Percentiles rank a stretch among this genome's conserved stretches.
Evolutionary conservation across 768 basidiomycete genomes (phyloP).

Genomic region (Mycena pura): DNA sequence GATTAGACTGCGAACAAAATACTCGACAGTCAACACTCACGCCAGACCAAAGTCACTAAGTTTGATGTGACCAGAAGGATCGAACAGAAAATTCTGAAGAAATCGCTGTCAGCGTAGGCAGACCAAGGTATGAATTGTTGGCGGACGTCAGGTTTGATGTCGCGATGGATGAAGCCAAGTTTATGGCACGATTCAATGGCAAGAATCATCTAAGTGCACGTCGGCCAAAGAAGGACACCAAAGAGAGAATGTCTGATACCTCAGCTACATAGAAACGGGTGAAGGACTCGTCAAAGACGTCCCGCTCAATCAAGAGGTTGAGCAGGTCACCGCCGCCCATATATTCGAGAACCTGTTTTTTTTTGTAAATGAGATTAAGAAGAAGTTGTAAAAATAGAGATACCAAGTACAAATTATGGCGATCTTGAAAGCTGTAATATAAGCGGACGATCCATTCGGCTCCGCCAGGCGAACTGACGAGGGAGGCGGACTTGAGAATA

Average conservation of each 20-base stretch:
- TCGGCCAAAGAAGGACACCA: constrained; percentile 24
- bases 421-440: constrained; percentile 94
- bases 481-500: constrained; percentile 87
- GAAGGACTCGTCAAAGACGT: constrained; percentile 90
- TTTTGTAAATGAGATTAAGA: constrained; percentile 38
- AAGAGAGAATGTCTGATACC: constrained; percentile 48
- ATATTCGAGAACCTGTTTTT: constrained; percentile 85
- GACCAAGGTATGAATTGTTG: constrained; percentile 24
- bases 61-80: constrained; percentile 91
- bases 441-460: constrained; percentile 95
- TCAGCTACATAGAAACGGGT: constrained; percentile 95
- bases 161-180: constrained; percentile 96
- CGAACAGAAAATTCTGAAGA: constrained; percentile 91
- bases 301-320: constrained; percentile 91
- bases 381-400: constrained; percentile 35
- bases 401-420: constrained; percentile 93
- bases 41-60: constrained; percentile 96
- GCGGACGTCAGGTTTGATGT: constrained; percentile 91
- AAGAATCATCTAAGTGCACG: constrained; percentile 77
- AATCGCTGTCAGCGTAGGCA: constrained; percentile 23
- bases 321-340: constrained; percentile 98
- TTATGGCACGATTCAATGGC: constrained; percentile 93
- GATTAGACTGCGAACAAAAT: constrained; percentile 20
- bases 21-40: constrained; percentile 59
- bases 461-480: constrained; percentile 72